Evolutionary conservation across 345 rosid genomes (phyloP), one percentile per base, ranked within the genome.

Genomic region (Reutealis trisperma): DNA sequence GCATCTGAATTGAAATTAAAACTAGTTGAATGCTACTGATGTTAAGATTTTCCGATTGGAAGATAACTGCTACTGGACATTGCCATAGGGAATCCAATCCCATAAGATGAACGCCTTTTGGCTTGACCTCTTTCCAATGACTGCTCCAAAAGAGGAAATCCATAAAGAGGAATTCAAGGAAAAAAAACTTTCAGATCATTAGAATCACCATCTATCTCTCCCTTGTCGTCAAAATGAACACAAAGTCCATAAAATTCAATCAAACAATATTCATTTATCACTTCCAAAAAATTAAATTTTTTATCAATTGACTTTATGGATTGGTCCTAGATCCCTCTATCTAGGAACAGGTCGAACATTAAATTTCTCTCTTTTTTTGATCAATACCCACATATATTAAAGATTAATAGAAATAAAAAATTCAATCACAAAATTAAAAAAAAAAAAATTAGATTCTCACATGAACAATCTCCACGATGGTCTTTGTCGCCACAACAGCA

Each of bases 401-500:
- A 52, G 15, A 52, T 14, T 70, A 30, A 27, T 27, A 51, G 2
- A 70, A 73, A 61, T 4, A 45, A 68, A 37, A 44, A 24, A 63
- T n/a, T 49, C 55, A 37, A 77, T 34, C 25, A 55, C 21, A 54
- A 66, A 15, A 58, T 6, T 44, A 4, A n/a, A n/a, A 63, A 24
- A 16, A 13, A 6, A 19, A 1, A 14, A 8, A 70, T 13, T 81
- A n/a, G n/a, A n/a, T n/a, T n/a, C n/a, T n/a, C n/a, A n/a, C n/a
- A n/a, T n/a, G n/a, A n/a, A n/a, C n/a, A 62, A 82, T 81, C 75
- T 82, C 84, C 21, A 82, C 81, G 70, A 82, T 82, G 67, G 84
- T 82, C 78, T 77, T 82, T 42, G 84, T 82, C 22, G 77, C 81
- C 2, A 55, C 63, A 64, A 81, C 84, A 70, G 84, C 84, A 73